Base-by-base conservation (phyloP, 2,329 filamentous ascomycete species). In the Aspergillus aculeatus region DNA sequence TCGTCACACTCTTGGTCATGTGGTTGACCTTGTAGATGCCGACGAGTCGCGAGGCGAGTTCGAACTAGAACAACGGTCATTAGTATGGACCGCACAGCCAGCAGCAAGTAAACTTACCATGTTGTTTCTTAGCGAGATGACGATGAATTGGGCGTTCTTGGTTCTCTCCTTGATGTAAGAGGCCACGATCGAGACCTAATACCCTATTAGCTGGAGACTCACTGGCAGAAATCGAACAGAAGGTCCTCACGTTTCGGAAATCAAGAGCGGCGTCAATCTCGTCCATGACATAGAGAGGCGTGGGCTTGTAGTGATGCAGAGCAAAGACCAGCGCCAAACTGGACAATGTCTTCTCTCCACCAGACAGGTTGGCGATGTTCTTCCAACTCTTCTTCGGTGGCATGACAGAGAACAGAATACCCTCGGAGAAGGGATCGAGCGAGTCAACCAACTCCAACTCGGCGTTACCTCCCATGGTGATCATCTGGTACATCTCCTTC, bases 401-500 rank as follows among this genome's bases (percentile, higher is more conserved):
- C 95, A 99, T 99, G 66, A 99, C 96, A 58, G 89, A 94, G 81
- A 99, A 99, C 51, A 97, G 76, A 63, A 99, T 98, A 26, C 95
- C 95, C 77, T 99, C 95, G 6, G 90, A 92, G 81, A 99, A 99
- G 0, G 95, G 95, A 74, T 99, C 96, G 2, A 99, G 82, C 19
- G 89, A 94, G 80, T 99, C 95, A 47, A 99, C 95, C 24, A 99
- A 87, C 76, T 99, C 96, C 12, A 99, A 85, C 79, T 99, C 95
- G 0, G 95, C 95, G 70, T 99, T 99, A 58, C 95, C 95, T 62
- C 95, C 95, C 92, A 99, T 98, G 23, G 95, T 99, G 75, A 99
- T 99, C 93, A 99, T 97, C 75, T 99, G 95, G 79, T 99, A 99
- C 95, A 99, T 99, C 73, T 99, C 95, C 81, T 99, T 99, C 50